Evolutionary conservation across 257 asterid genomes (phyloP), one percentile per base, ranked within the genome.

Genomic region (Solanum raphanifolium): DNA sequence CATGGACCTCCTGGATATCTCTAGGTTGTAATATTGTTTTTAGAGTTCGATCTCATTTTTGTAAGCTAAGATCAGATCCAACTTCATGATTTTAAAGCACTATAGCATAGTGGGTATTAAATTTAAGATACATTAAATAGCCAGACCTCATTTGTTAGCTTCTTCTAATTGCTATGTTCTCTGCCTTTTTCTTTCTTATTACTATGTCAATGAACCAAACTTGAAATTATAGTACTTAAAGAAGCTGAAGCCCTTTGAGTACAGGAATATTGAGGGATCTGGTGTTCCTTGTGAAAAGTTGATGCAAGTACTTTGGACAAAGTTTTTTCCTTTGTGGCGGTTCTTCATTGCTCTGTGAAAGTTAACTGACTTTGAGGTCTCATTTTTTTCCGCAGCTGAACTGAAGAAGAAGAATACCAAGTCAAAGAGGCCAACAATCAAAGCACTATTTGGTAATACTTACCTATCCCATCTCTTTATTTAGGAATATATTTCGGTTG

Each of bases 381-480:
- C 66, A 5, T 41, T 65, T 29, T 86, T 48, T 86, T 89, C 71
- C 15, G 25, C 96, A 97, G 99, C 98, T 90, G 98, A 97, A 91
- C 83, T 97, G 87, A 95, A 95, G 98, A 97, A 97, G 97, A 95
- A 95, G 91, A 93, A 29, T 84, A 90, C 93, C 89, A 95, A 91
- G 87, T 83, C 98, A 55, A 95, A 93, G 94, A 92, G 96, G 92
- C 98, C 98, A 62, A 89, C 98, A 86, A 92, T 97, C 90, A 97
- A 95, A 91, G 87, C 98, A 60, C 95, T 97, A 71, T 97, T 97
- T 38, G 99, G 99, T 97, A 95, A 43, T 46, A 48, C 43, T 29
- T 31, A 31, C 39, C 27, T 81, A 48, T 48, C 29, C 20, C 31
- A 48, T 82, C 86, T 82, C 69, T 31, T 82, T 48, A 48, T 52